Percentiles rank a stretch among this genome's conserved stretches.
Evolutionary conservation across 2,329 filamentous ascomycete species (phyloP).

Genomic region (Botrytis medusae): DNA sequence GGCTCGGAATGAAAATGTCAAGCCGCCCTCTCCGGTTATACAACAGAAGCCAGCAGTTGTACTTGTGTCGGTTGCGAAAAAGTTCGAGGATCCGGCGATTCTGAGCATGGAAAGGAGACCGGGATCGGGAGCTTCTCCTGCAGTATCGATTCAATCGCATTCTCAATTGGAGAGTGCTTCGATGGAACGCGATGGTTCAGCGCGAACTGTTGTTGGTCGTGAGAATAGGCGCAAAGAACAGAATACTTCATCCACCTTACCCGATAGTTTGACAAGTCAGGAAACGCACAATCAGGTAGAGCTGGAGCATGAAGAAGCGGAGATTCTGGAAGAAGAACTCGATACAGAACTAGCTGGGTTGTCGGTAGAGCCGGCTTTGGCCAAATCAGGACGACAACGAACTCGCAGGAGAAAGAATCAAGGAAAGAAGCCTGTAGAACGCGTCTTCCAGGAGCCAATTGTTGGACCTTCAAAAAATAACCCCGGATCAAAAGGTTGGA

Average conservation of each 20-base stretch:
- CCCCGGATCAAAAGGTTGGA: slow-evolving; percentile 62
- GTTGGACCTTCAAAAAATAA: slow-evolving; percentile 47
- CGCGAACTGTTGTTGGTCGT: slow-evolving; percentile 30
- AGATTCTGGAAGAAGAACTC: slow-evolving; percentile 36
- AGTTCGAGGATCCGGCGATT: slow-evolving; percentile 41
- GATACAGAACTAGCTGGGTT: slow-evolving; percentile 28
- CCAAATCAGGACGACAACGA: slow-evolving; percentile 41
- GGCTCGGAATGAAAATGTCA: slow-evolving; percentile 36
- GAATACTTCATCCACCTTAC: slow-evolving; percentile 43
- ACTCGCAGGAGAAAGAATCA: slow-evolving; percentile 45
- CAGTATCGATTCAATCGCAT: slow-evolving; percentile 25
- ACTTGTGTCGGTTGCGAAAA: slow-evolving; percentile 22
- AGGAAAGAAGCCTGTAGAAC: slow-evolving; percentile 42
- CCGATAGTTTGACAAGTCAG: slow-evolving; percentile 47
- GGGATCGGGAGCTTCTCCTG: slow-evolving; percentile 30
- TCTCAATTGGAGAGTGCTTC: slow-evolving; percentile 39
- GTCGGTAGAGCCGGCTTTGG: slow-evolving; percentile 28
- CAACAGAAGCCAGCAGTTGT: slow-evolving; percentile 14
- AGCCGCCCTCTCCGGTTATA: slow-evolving; percentile 19
- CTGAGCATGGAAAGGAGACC: slow-evolving; percentile 41
- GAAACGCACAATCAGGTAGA: slow-evolving; percentile 38
- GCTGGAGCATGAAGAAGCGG: slow-evolving; percentile 23
- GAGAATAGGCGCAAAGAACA: slow-evolving; percentile 33
- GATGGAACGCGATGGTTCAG: slow-evolving; percentile 35
- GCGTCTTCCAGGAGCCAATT: slow-evolving; percentile 39